Evolutionary conservation across 176 grass and related monocot species (phyloP).

Genomic region (Zea luxurians): DNA sequence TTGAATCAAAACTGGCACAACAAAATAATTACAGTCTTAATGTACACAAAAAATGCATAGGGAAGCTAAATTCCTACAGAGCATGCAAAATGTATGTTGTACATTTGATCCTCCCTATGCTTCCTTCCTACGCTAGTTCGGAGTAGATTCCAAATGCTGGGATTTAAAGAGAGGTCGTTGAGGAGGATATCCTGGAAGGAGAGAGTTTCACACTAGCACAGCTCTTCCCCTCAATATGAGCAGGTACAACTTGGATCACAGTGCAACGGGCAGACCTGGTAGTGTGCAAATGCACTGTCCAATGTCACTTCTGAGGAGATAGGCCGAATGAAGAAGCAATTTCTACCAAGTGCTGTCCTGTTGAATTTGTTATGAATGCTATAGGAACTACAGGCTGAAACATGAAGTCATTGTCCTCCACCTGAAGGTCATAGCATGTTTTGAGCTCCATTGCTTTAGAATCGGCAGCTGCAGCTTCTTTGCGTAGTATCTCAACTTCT

Average conservation of each 20-base stretch:
- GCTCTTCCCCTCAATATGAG: slow-evolving; percentile 19
- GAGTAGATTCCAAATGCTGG: slow-evolving; percentile 34
- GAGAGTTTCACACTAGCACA: background rate
- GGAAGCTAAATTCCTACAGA: slow-evolving; percentile 30
- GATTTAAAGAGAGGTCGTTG: slow-evolving; percentile 1
- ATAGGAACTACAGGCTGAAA: slow-evolving; percentile 55
- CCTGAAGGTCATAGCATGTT: slow-evolving; percentile 64
- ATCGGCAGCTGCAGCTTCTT: slow-evolving; percentile 77
- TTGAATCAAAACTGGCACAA: slow-evolving; percentile 38
- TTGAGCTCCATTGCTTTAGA: slow-evolving; percentile 74
- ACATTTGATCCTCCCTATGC: slow-evolving; percentile 18
- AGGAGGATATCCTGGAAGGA: slow-evolving; percentile 5
- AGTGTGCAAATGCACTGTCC: slow-evolving; percentile 27
- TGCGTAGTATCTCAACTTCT: slow-evolving; percentile 63
- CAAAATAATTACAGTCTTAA: slow-evolving; percentile 47
- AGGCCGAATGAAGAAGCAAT: slow-evolving; percentile 58
- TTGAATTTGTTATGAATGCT: slow-evolving; percentile 66
- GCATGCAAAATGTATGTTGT: slow-evolving; percentile 43
- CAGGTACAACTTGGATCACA: slow-evolving; percentile 9
- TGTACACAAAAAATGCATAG: slow-evolving; percentile 53
- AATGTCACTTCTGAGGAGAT: slow-evolving; percentile 41
- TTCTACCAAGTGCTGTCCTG: slow-evolving; percentile 61
- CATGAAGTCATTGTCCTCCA: slow-evolving; percentile 42
- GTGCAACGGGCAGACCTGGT: slow-evolving; percentile 8
- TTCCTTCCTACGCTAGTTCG: slow-evolving; percentile 4